These are phyloP conservation scores for Saccharomycopsis fermentans DNA, from an alignment of 805 yeast species.

Conservation along the genomic window DNA sequence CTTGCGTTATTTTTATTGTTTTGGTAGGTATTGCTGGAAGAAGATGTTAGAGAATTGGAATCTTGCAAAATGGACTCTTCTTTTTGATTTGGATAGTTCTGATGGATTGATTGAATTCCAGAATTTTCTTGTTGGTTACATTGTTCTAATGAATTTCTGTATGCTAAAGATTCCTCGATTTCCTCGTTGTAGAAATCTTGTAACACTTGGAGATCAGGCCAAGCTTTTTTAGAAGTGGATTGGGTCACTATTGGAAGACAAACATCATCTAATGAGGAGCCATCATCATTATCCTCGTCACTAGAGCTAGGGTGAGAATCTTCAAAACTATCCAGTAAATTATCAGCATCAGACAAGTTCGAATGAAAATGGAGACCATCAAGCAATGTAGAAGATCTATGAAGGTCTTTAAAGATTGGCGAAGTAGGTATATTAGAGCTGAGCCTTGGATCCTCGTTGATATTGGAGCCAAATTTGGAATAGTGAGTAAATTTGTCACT, in stretches of 20 bases:
- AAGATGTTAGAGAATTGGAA: neutral
- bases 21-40: neutral
- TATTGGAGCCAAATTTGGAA: neutral
- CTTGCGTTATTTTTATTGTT: neutral
- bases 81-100: neutral
- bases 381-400: neutral
- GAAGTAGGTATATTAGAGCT: neutral
- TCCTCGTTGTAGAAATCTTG: conserved; percentile 75
- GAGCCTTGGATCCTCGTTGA: neutral
- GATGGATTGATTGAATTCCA: neutral
- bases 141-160: neutral
- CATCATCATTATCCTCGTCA: conserved; percentile 25
- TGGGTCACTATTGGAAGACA: conserved; percentile 71
- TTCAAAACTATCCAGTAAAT: conserved; percentile 17
- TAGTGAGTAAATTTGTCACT: neutral
- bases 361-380: conserved; percentile 16
- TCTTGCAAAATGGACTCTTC: neutral
- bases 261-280: conserved; percentile 82
- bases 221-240: conserved; percentile 24
- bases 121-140: neutral
- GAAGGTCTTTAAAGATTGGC: neutral
- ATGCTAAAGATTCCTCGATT: conserved; percentile 21
- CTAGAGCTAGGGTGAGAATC: conserved; percentile 18
- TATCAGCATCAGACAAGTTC: conserved; percentile 14
- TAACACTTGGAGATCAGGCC: conserved; percentile 81